A percentile compares a stretch with the other conserved stretches of the same genome.
These are phyloP conservation scores for Xylaria digitata DNA, from an alignment of 2,329 filamentous ascomycete genomes.

Conservation along the genomic window DNA sequence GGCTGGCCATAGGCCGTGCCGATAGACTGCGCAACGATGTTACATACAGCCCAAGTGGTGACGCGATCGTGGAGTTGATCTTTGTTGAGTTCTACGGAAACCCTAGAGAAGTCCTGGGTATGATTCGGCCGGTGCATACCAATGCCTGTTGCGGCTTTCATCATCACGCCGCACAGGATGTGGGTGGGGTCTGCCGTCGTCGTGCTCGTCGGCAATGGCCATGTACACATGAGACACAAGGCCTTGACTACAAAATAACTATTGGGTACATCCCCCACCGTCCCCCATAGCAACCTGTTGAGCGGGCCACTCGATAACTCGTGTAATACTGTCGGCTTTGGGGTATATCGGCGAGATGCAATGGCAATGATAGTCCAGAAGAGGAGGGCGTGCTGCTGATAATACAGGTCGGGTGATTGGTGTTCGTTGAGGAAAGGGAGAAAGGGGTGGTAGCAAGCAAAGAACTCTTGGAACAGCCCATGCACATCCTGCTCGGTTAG, in stretches of 20 bases:
- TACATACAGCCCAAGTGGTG: slow-evolving; percentile 85
- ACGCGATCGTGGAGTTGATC: slow-evolving; percentile 84
- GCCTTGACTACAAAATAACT: slow-evolving; percentile 86
- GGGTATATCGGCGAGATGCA: slow-evolving; percentile 75
- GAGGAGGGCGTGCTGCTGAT: slow-evolving; percentile 80
- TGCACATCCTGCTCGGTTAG: slow-evolving; percentile 72
- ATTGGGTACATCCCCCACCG: slow-evolving; percentile 80
- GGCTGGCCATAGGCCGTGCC: slow-evolving; percentile 88
- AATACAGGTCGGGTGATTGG: slow-evolving; percentile 77
- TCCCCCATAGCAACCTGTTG: slow-evolving; percentile 79
- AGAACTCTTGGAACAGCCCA: slow-evolving; percentile 79
- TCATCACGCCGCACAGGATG: slow-evolving; percentile 84
- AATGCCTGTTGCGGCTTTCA: slow-evolving; percentile 87
- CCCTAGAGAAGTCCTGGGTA: slow-evolving; percentile 84
- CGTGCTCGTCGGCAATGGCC: slow-evolving; percentile 84
- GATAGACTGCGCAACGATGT: slow-evolving; percentile 83
- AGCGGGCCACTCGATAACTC: slow-evolving; percentile 73
- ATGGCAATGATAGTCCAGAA: slow-evolving; percentile 88
- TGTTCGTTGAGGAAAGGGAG: slow-evolving; percentile 77
- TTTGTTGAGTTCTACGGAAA: slow-evolving; percentile 78
- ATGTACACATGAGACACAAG: slow-evolving; percentile 81
- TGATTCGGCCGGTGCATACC: slow-evolving; percentile 84
- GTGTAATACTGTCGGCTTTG: slow-evolving; percentile 72
- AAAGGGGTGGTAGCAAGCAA: slow-evolving; percentile 80
- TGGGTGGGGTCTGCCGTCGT: slow-evolving; percentile 84